Base-by-base conservation (phyloP, 1,284 basidiomycete species). In the Xerocomus amazonicus region DNA sequence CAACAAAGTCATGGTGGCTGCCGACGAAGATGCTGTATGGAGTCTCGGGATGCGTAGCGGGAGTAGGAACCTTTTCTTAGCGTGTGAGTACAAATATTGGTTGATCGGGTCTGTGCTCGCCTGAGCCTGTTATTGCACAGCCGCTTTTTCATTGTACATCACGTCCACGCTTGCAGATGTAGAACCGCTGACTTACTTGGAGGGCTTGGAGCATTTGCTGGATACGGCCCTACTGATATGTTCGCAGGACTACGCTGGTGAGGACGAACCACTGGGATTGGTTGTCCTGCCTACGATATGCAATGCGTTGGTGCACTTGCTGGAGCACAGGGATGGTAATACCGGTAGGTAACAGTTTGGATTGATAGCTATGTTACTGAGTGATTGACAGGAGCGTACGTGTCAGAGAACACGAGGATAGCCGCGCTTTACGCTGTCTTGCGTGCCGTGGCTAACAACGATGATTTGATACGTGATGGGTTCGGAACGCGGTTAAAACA, bases 201-300 rank as follows among this genome's bases (percentile, higher is more conserved):
- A 84, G 59, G 73, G 76, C 34, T 81, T 81, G 77, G 69, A 78
- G 46, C 73, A 76, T 56, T 60, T 87, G 40, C 66, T 76, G 29
- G 77, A 81, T 48, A 65, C 69, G 1, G 60, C 82, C 4, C 53
- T 80, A 9, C 62, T 78, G 28, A 75, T 81, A 35, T 57, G 79
- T 29, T 68, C 70, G 27, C 68, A 64, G 35, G 65, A 75, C 28
- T 74, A 73, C 51, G 34, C 66, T 10, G 72, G 63, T 28, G 73
- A 75, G 35, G 74, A 80, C 31, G 75, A 77, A 48, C 63, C 75
- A 3, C 65, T 84, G 23, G 76, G 76, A 12, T 55, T 83, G 34
- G 55, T 81, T 23, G 63, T 75, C 10, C 72, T 72, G 40, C 73
- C 78, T 9, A 61, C 67, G 6, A 65, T 87, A 46, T 85, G 78